Base-by-base conservation (phyloP, 306 rosid genomes). In the Dryas drummondii region DNA sequence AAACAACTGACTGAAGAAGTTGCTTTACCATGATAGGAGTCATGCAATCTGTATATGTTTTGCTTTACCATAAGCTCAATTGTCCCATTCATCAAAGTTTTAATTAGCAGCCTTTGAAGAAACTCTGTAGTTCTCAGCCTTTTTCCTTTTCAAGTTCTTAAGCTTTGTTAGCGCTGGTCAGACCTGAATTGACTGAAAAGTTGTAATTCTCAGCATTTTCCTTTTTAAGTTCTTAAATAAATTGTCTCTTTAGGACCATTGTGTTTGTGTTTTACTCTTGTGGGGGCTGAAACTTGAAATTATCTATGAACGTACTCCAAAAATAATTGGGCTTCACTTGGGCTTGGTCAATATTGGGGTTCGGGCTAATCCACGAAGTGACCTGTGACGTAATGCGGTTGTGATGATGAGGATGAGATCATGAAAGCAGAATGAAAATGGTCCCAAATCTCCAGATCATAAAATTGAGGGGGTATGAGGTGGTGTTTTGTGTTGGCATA, bases 181-280 rank as follows among this genome's bases (percentile, higher is more conserved):
- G 66, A 71, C 65, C 67, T 26, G 76, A 49, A 73, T 73, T 58
- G 56, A 59, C 68, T 70, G 51, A 68, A 66, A 70, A 7, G 4
- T 15, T 6, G 11, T 19, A 22, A 22, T 57, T 71, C 66, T 45
- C 44, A 72, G 46, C 15, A 2, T n/a, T n/a, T 44, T 16, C 4
- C 5, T 19, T 41, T 42, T 42, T 2, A 10, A 9, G 56, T 57
- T 57, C 9, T 72, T 57, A 57, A 22, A 72, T 72, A 22, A 71
- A 55, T 14, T 71, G n/a, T 56, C 60, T 19, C 54, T 22, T 71
- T 13, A 56, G 15, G 56, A 61, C 42, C 41, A 61, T 61, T 13
- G 46, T 14, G 14, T 52, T 52, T 52, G 14, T 52, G 13, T 52
- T 8, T 5, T 46, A 46, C 4, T 52, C 56, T 52, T 3, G 55